Evolutionary conservation across 768 basidiomycete species (phyloP), one percentile per base, ranked within the genome.

Genomic region (Amanita rimosa): DNA sequence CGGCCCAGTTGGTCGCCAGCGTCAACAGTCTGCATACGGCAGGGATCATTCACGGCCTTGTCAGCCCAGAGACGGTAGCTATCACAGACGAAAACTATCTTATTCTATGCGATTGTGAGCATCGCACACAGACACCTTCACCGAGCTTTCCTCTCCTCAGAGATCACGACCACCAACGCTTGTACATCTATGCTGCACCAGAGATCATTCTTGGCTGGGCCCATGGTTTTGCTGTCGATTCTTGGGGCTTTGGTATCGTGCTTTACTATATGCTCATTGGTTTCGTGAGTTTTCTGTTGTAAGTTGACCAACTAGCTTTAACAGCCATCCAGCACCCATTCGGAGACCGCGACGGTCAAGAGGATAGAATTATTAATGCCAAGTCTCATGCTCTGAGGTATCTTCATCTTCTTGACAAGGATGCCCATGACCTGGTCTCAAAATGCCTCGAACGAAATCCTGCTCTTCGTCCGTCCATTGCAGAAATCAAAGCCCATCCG

Each of bases 371-470:
- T 51, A 55, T 40, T 45, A 37, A 34, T 13, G 43, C 43, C 24
- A 51, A 51, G 44, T 51, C 44, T 21, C 44, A 46, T 26, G 19
- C 34, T 6, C 38, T 51, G 56, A 4, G 58, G 63, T 44, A 52
- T 72, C 44, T 51, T 17, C 24, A 19, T 5, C 24, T 31, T 34
- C 13, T 55, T 43, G 38, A 45, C 22, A 11, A 45, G 44, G 27
- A 46, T 53, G 40, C 21, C 35, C 14, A 43, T 7, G 33, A 49
- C 33, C 48, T 49, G 4, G 48, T 45, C 38, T 36, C 11, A 13
- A 57, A 80, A 78, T 81, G 78, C 51, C 58, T 80, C 14, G 72
- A 80, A 60, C 69, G 73, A 19, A 81, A 82, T 57, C 71, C 80
- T 11, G 59, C 64, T 3, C 54, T 75, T 21, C 73, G 79, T 31